Evolutionary conservation across 768 basidiomycete species (phyloP), one percentile per base, ranked within the genome.

Genomic region (Pisolithus sp.): DNA sequence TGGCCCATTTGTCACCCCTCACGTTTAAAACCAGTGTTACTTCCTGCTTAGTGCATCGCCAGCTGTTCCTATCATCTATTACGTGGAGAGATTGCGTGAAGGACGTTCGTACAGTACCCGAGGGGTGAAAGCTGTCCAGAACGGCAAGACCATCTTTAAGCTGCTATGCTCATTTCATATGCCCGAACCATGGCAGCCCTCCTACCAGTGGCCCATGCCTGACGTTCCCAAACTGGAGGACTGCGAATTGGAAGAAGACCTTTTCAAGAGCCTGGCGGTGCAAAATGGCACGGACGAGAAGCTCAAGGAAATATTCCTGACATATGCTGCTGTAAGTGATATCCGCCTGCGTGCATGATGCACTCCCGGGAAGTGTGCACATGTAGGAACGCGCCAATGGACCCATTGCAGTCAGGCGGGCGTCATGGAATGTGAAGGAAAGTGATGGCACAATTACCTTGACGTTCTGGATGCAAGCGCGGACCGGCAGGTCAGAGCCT

Each of bases 401-500:
- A 57, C 89, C 89, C 2, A 80, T 90, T 51, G 79, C 76, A 20
- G 72, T 86, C 50, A 86, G 79, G 67, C 65, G 70, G 26, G 85
- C 81, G 0, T 68, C 64, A 30, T 73, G 73, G 31, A 66, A 76
- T 21, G 68, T 72, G 43, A 57, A 68, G 18, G 61, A 71, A 3
- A 65, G 68, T 26, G 74, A 79, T 24, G 85, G 84, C 4, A 69
- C 68, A 18, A 65, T 76, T 26, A 72, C 73, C 17, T 76, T 75
- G 50, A 80, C 83, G 77, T 87, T 81, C 60, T 93, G 89, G 90
- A 86, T 89, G 84, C 80, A 82, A 62, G 83, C 88, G 3, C 76
- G 78, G 53, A 76, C 81, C 55, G 66, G 66, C 23, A 30, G 28
- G 45, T 75, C 82, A 51, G 82, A 84, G 1, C 73, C 76, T 57